A percentile compares a stretch with the other conserved stretches of the same genome.
Conservation (phyloP, 495 filamentous ascomycete species). For the Penicillium pancosmium region DNA sequence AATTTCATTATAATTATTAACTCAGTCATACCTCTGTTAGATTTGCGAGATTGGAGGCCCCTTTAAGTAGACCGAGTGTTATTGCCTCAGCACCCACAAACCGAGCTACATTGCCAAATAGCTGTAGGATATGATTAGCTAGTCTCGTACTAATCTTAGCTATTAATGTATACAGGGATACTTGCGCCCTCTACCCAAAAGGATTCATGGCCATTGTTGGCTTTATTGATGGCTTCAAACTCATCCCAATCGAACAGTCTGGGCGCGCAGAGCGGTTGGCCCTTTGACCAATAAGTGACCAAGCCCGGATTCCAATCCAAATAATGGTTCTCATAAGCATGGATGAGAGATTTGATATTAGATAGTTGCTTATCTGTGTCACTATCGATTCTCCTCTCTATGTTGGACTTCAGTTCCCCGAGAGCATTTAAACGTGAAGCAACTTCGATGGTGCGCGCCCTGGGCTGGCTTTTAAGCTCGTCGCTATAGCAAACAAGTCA, state of each 20-base stretch:
- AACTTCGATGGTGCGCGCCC: background rate
- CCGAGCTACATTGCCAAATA: no score
- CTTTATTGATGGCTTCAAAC: background rate
- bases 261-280: background rate
- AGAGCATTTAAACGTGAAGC: background rate
- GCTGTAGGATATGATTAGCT: no score
- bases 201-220: background rate
- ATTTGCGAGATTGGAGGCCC: no score
- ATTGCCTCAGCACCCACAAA: no score
- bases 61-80: no score
- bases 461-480: background rate
- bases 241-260: constrained; percentile 9
- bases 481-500: no score
- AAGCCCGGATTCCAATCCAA: background rate
- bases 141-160: no score
- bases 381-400: background rate
- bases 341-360: background rate
- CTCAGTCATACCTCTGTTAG: no score
- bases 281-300: constrained; percentile 9
- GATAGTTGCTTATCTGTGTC: background rate
- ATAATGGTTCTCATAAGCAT: background rate
- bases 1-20: no score
- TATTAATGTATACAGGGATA: background rate
- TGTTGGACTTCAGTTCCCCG: constrained; percentile 1
- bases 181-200: constrained; percentile 8